Evolutionary conservation across 352 stramenopile genomes (phyloP).

Genomic region (Globisporangium cederbergense): DNA sequence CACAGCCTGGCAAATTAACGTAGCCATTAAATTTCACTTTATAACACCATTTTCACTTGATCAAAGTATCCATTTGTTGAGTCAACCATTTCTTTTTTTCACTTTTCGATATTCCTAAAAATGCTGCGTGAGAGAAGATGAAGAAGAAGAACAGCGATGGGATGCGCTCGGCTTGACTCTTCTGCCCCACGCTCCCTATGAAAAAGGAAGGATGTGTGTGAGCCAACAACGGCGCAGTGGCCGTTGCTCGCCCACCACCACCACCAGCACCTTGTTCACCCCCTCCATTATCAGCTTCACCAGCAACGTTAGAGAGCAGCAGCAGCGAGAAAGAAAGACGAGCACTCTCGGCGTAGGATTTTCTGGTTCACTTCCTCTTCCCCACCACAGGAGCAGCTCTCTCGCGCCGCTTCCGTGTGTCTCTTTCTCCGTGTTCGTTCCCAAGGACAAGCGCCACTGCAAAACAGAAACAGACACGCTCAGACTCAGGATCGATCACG

Average conservation of each 20-base stretch:
- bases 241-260: background rate
- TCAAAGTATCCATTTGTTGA: background rate
- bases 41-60: background rate
- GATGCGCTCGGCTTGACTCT: background rate
- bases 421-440: background rate
- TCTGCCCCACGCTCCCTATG: slow-evolving; percentile 5
- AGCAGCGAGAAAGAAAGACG: background rate
- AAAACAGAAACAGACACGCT: slow-evolving; percentile 2
- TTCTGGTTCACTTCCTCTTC: background rate
- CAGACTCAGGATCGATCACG: background rate
- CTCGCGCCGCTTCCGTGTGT: background rate
- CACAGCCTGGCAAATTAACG: background rate
- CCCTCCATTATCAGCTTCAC: slow-evolving; percentile 3
- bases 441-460: background rate
- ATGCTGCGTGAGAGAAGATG: background rate
- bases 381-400: background rate
- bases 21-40: too few relatives aligned
- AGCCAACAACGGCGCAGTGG: slow-evolving; percentile 1
- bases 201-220: slow-evolving; percentile 1
- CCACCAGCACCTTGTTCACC: background rate
- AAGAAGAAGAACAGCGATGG: background rate
- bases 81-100: background rate
- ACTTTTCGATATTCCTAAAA: background rate
- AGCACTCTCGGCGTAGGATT: slow-evolving; percentile 6
- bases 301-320: slow-evolving; percentile 4